phyloP scores from a whole-genome alignment of 2,329 filamentous ascomycete species.

The Rutstroemia sp. region DNA sequence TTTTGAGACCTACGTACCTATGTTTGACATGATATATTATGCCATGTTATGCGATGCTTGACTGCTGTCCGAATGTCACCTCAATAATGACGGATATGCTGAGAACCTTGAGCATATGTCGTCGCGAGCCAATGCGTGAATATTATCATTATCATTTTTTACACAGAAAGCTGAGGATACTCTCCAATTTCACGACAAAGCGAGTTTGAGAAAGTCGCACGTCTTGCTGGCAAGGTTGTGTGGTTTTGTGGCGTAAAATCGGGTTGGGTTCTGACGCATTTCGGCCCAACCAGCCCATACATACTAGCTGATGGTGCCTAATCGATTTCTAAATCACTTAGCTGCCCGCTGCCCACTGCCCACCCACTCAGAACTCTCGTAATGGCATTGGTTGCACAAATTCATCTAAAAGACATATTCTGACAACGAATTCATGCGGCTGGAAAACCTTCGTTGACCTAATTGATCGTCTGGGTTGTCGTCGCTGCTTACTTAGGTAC shows the following conservation, averaged over 20 bases:
- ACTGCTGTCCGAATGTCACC: background rate
- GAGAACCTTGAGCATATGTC: background rate
- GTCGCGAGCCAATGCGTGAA: background rate
- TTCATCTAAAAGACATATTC: conserved; percentile 4
- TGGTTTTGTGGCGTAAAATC: conserved; percentile 16
- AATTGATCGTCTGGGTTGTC: background rate
- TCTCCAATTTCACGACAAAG: no score
- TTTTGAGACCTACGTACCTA: background rate
- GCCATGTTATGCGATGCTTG: background rate
- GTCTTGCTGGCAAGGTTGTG: conserved; percentile 5
- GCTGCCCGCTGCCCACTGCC: background rate
- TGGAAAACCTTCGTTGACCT: conserved; percentile 10
- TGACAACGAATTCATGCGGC: conserved; percentile 16
- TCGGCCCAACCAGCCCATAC: conserved; percentile 26
- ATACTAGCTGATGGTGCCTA: conserved; percentile 17
- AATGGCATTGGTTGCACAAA: background rate
- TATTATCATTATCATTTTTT: background rate
- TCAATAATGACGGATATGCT: background rate
- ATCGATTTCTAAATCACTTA: conserved; percentile 1
- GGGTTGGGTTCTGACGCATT: conserved; percentile 41
- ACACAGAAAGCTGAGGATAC: no score
- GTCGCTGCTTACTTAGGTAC: no score
- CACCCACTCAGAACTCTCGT: conserved; percentile 13
- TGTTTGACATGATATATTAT: background rate
- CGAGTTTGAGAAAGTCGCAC: background rate